Evolutionary conservation across 306 rosid species (phyloP).

Genomic region (Vigna radiata): DNA sequence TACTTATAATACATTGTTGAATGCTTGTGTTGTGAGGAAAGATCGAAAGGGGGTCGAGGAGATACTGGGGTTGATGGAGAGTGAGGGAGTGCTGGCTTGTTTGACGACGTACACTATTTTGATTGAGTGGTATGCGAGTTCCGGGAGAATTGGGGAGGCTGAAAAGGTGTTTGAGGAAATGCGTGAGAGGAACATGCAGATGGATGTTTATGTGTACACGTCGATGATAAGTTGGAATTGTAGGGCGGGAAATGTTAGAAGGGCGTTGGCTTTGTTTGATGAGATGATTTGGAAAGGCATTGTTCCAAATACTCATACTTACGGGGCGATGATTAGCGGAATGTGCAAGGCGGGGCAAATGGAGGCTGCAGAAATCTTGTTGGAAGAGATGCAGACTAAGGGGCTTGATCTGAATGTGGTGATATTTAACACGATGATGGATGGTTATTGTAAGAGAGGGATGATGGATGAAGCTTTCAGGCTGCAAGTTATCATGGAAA

Average conservation of each 20-base stretch:
- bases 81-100: conserved; percentile 52
- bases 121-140: conserved; percentile 64
- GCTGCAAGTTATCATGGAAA: conserved; percentile 61
- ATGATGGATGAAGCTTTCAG: conserved; percentile 73
- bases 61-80: conserved; percentile 67
- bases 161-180: conserved; percentile 69
- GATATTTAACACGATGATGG: conserved; percentile 68
- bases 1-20: conserved; percentile 70
- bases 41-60: conserved; percentile 56
- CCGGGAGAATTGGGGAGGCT: conserved; percentile 58
- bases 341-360: conserved; percentile 75
- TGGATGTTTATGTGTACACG: conserved; percentile 72
- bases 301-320: conserved; percentile 65
- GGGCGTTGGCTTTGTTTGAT: conserved; percentile 74
- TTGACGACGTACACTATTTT: conserved; percentile 61
- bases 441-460: conserved; percentile 79
- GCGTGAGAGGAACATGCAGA: conserved; percentile 54
- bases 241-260: conserved; percentile 64
- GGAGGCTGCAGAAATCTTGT: conserved; percentile 72
- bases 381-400: conserved; percentile 71
- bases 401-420: conserved; percentile 62
- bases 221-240: conserved; percentile 74
- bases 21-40: conserved; percentile 60
- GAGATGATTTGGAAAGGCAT: conserved; percentile 63
- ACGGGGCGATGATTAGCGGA: conserved; percentile 71